Percentiles rank a stretch among this genome's conserved stretches.
phyloP scores from a whole-genome alignment of 345 rosid species.

The Clausena lansium region DNA sequence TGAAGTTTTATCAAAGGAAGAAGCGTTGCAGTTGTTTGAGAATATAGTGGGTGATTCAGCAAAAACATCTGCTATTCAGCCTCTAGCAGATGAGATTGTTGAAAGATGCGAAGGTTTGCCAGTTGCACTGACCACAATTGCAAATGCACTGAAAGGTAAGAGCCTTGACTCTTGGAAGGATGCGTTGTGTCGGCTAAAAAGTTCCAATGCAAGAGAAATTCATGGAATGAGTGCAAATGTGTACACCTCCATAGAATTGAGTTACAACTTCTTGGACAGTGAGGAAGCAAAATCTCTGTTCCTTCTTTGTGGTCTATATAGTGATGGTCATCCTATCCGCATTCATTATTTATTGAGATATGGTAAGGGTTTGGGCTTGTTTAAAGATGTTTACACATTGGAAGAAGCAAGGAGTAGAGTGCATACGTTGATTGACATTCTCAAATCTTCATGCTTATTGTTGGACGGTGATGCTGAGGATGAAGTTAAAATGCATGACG shows the following conservation, averaged over 20 bases:
- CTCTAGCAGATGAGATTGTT: neutral
- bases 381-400: too few species aligned
- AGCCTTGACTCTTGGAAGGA: neutral
- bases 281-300: too few species aligned
- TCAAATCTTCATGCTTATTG: too few species aligned
- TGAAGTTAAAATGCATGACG: constrained; percentile 25
- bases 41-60: too few species aligned
- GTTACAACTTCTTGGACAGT: too few species aligned
- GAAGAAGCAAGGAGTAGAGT: too few species aligned
- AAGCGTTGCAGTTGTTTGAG: constrained; percentile 16
- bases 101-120: neutral
- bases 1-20: neutral
- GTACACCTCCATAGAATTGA: neutral
- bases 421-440: too few species aligned
- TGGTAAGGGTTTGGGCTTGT: too few species aligned
- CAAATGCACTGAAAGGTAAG: constrained; percentile 2
- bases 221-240: neutral
- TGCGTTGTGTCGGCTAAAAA: neutral
- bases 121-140: neutral
- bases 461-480: too few species aligned
- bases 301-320: too few species aligned
- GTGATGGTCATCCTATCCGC: too few species aligned
- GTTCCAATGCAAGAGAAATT: neutral
- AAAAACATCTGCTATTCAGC: neutral
- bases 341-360: too few species aligned